Evolutionary conservation across 805 yeast species (phyloP).

Genomic region (Ogataea wickerhamii): DNA sequence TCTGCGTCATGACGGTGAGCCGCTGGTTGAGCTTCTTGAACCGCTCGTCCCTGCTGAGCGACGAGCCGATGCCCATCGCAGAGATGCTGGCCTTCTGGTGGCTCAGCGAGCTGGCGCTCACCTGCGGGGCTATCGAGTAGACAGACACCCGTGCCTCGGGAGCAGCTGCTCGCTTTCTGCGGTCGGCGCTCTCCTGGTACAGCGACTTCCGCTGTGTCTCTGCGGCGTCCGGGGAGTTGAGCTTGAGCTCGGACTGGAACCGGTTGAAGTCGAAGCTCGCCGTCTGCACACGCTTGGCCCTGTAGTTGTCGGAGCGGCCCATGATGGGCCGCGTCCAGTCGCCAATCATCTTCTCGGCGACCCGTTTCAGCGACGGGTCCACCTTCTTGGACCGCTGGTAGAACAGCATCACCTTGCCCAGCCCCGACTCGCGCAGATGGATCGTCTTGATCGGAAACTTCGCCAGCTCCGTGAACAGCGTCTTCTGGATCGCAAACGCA

Average conservation of each 20-base stretch:
- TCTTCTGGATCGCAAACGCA: slow-evolving; percentile 93
- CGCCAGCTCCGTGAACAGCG: slow-evolving; percentile 67
- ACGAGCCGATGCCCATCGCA: slow-evolving; percentile 46
- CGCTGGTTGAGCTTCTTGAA: slow-evolving; percentile 72
- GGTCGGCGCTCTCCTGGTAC: slow-evolving; percentile 85
- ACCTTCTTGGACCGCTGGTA: slow-evolving; percentile 89
- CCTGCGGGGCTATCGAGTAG: slow-evolving; percentile 85
- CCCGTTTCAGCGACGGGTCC: slow-evolving; percentile 78
- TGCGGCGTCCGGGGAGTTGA: slow-evolving; percentile 29
- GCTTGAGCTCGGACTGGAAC: slow-evolving; percentile 40
- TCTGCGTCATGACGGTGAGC: slow-evolving; percentile 44
- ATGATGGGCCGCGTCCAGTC: slow-evolving; percentile 99
- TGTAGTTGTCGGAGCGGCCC: slow-evolving; percentile 91
- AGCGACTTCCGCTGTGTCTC: slow-evolving; percentile 48
- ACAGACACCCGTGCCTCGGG: slow-evolving; percentile 90
- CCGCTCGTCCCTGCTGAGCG: slow-evolving; percentile 66
- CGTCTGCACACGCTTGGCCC: slow-evolving; percentile 74
- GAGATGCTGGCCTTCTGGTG: slow-evolving; percentile 37
- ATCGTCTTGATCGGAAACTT: slow-evolving; percentile 91
- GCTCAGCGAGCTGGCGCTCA: slow-evolving; percentile 45
- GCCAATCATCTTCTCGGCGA: slow-evolving; percentile 87
- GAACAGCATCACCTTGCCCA: slow-evolving; percentile 90
- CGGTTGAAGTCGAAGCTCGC: slow-evolving; percentile 63
- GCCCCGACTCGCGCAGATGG: slow-evolving; percentile 89
- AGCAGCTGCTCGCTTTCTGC: slow-evolving; percentile 92